Conservation (phyloP, 1,139 yeast genomes). For the Magnusiomyces clavatus region DNA sequence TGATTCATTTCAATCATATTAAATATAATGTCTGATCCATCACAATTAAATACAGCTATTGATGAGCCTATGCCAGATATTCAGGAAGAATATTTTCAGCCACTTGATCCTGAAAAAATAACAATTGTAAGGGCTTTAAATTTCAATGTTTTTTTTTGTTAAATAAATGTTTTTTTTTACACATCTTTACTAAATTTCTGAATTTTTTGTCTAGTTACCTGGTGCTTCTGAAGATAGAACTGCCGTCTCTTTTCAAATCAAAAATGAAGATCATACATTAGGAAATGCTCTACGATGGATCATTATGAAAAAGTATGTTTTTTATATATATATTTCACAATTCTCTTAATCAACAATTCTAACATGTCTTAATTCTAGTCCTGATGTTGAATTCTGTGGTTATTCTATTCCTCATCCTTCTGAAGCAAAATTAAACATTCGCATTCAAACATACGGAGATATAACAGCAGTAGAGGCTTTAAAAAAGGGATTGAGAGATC, state of each 20-base stretch:
- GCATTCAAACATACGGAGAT: slow-evolving; percentile 86
- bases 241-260: slow-evolving; percentile 88
- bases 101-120: slow-evolving; percentile 25
- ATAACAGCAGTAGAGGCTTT: slow-evolving; percentile 89
- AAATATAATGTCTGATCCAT: not conserved
- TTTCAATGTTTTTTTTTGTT: not conserved
- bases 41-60: not conserved
- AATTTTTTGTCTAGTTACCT: slow-evolving; percentile 42
- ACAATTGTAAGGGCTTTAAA: slow-evolving; percentile 20
- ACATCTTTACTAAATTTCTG: not conserved
- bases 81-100: not conserved
- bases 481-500: slow-evolving; percentile 83
- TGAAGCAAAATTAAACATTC: slow-evolving; percentile 77
- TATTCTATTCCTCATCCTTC: slow-evolving; percentile 99
- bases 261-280: slow-evolving; percentile 90
- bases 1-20: not conserved
- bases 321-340: not conserved
- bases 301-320: slow-evolving; percentile 72
- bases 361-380: slow-evolving; percentile 32
- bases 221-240: slow-evolving; percentile 95
- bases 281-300: slow-evolving; percentile 91
- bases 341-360: not conserved
- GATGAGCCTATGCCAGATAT: slow-evolving; percentile 6
- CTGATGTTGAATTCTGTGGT: slow-evolving; percentile 96
- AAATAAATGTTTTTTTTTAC: not conserved